Evolutionary conservation across 306 rosid genomes (phyloP).

Genomic region (Gastrolobium villosum): DNA sequence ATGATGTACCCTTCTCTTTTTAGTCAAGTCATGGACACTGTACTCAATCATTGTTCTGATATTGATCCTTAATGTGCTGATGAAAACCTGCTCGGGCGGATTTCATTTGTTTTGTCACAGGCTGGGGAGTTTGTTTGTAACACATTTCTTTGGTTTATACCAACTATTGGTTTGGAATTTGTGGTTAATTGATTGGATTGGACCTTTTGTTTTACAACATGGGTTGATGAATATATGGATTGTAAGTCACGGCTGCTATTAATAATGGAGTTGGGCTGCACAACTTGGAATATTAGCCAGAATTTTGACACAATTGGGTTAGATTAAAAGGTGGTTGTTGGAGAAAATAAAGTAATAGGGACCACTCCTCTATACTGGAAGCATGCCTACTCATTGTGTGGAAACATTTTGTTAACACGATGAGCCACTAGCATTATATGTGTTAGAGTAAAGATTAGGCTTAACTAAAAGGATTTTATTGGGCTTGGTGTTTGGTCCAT

Average conservation of each 20-base stretch:
- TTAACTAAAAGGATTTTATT: not conserved
- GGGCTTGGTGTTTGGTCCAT: not conserved
- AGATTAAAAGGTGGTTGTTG: not conserved
- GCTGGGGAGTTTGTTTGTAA: not conserved
- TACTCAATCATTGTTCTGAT: not conserved
- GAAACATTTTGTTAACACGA: not conserved
- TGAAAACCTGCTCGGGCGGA: not conserved
- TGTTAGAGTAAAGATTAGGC: not conserved
- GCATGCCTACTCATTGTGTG: not conserved
- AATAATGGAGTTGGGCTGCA: not conserved
- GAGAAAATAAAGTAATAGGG: not conserved
- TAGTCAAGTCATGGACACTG: not conserved
- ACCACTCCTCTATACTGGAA: not conserved
- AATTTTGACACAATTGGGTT: not conserved
- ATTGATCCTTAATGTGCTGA: constrained; percentile 16
- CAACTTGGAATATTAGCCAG: not conserved
- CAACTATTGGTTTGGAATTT: not conserved
- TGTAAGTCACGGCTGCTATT: no score
- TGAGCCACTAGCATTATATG: not conserved
- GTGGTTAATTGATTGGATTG: not conserved
- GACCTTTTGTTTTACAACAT: not conserved
- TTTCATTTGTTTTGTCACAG: constrained; percentile 10
- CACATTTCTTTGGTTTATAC: not conserved
- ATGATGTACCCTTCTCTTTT: not conserved
- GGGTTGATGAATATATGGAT: not conserved